Conservation (phyloP, 2,329 filamentous ascomycete species). For the Xylaria sp. region DNA sequence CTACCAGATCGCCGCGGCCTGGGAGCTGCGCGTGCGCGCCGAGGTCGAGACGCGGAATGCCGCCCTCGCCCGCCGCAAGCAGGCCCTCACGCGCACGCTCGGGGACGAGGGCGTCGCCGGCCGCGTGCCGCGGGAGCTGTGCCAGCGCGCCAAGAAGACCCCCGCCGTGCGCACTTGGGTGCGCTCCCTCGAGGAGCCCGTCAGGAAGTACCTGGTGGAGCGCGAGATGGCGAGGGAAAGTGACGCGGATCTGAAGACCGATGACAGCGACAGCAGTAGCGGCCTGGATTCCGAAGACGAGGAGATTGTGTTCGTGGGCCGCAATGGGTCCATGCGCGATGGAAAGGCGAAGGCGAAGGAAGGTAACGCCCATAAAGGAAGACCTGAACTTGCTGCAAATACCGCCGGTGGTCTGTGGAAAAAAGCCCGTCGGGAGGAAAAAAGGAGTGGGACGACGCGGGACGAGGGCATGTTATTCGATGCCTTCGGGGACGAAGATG, state of each 20-base stretch:
- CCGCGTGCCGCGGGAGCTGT: conserved; percentile 81
- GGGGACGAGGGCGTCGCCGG: conserved; percentile 60
- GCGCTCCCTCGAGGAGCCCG: conserved; percentile 84
- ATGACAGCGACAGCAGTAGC: conserved; percentile 47
- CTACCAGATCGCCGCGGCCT: conserved; percentile 79
- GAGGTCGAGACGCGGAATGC: conserved; percentile 60
- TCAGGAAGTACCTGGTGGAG: conserved; percentile 78
- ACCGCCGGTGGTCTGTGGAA: conserved; percentile 58
- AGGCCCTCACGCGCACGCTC: conserved; percentile 57
- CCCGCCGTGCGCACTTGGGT: conserved; percentile 83
- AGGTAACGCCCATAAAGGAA: conserved; percentile 57
- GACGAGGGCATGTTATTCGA: conserved; percentile 81
- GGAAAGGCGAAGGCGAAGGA: conserved; percentile 42
- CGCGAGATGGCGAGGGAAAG: conserved; percentile 57
- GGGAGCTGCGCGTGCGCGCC: conserved; percentile 58
- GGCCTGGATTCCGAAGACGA: conserved; percentile 72
- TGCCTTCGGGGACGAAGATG: conserved; percentile 75
- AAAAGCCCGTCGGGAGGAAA: conserved; percentile 58
- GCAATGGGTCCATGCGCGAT: conserved; percentile 69
- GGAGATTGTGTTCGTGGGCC: conserved; percentile 90
- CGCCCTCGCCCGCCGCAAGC: conserved; percentile 55
- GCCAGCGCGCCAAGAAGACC: conserved; percentile 81
- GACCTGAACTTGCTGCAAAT: conserved; percentile 39
- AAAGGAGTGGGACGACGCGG: conserved; percentile 67
- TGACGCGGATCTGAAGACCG: conserved; percentile 27